Base-by-base conservation (phyloP, 306 rosid species). In the Vicia sativa region DNA sequence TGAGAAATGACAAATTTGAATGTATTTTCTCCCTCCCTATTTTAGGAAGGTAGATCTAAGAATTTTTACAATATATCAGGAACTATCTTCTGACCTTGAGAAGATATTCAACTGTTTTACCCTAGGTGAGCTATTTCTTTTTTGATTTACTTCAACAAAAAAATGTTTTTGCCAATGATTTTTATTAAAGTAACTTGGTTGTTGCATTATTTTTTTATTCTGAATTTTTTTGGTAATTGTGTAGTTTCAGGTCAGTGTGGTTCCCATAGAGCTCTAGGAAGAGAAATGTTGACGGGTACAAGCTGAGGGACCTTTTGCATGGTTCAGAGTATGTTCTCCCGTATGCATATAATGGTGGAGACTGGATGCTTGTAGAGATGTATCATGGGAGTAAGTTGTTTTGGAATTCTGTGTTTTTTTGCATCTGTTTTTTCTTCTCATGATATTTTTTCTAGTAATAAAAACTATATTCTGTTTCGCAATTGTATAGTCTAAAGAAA, bases 21-120 rank as follows among this genome's bases (percentile, higher is more conserved):
- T 53, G 59, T 23, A 21, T 23, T 21, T 54, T 97, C 97, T 73
- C 97, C 98, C 37, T 88, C 97, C 96, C 41, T 88, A 90, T 86
- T 72, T 88, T 74, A 83, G 96, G 81, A 93, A 93, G 80, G 97
- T 88, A 21, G 96, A 88, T 81, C 96, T 88, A 72, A 83, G 91
- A 76, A 85, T 71, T 38, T 90, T 88, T 66, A 53, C 86, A 14
- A 72, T 91, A 11, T 88, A 90, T 76, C 93, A 83, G 76, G 97
- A 93, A 31, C 77, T 93, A 9, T 93, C 98, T 67, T 86, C 87
- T 75, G 97, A 96, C 65, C 90, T 93, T 28, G 98, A 88, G 74
- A 88, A 88, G 83, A 93, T 90, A 97, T 93, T 90, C 81, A 86
- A 88, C 87, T 92, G 93, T 73, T 89, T 89, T 77, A 89, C 89